Conservation (phyloP, 2,329 filamentous ascomycete species). For the Lachnellula cervina region DNA sequence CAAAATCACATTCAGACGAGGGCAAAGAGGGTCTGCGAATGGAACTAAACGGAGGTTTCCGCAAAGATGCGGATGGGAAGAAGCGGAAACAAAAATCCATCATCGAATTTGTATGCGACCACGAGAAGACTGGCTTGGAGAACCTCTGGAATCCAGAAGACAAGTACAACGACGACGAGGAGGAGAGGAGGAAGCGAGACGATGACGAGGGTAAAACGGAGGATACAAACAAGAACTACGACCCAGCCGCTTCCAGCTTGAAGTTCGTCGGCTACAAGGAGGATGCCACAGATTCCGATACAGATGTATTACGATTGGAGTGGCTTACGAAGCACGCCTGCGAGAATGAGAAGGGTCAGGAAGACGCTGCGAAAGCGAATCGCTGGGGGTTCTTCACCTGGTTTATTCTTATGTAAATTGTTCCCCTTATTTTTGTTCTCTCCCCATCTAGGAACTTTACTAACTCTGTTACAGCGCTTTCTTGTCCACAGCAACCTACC, state of each 20-base stretch:
- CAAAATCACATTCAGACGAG: slow-evolving; percentile 58
- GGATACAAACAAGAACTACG: slow-evolving; percentile 30
- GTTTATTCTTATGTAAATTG: slow-evolving; percentile 83
- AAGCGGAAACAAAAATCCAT: slow-evolving; percentile 65
- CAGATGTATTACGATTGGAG: slow-evolving; percentile 65
- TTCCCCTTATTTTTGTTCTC: background rate
- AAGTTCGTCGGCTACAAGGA: slow-evolving; percentile 72
- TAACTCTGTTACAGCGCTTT: slow-evolving; percentile 59
- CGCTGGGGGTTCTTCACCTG: slow-evolving; percentile 97
- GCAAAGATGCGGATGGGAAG: slow-evolving; percentile 48
- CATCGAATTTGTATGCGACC: slow-evolving; percentile 81
- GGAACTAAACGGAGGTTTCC: slow-evolving; percentile 58
- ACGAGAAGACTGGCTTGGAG: slow-evolving; percentile 67
- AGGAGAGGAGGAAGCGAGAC: slow-evolving; percentile 30
- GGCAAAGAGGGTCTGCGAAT: slow-evolving; percentile 68
- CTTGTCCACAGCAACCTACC: slow-evolving; percentile 77
- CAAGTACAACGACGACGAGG: slow-evolving; percentile 44
- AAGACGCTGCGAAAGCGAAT: slow-evolving; percentile 38
- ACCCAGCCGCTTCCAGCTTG: slow-evolving; percentile 52
- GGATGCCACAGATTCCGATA: slow-evolving; percentile 42
- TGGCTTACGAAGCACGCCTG: slow-evolving; percentile 91
- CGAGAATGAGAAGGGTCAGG: slow-evolving; percentile 49
- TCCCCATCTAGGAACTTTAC: background rate
- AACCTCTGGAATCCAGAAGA: slow-evolving; percentile 57
- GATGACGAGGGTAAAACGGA: slow-evolving; percentile 25